Evolutionary conservation across 805 yeast species (phyloP).

Genomic region (Saturnispora galanensis): DNA sequence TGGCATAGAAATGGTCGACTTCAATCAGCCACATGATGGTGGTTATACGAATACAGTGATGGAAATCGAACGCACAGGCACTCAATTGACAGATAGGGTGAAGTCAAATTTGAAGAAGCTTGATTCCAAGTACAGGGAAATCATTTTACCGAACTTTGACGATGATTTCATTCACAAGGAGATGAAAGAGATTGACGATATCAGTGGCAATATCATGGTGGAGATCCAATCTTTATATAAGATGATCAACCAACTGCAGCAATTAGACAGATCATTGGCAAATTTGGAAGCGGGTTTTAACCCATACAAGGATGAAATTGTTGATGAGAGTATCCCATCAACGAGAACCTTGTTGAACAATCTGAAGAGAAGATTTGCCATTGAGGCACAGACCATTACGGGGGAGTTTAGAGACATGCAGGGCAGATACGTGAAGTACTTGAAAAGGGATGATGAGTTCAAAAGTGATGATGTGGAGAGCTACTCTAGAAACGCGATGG

Average conservation of each 20-base stretch:
- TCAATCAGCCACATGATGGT: not conserved
- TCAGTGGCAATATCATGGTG: conserved; percentile 66
- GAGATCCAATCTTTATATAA: conserved; percentile 72
- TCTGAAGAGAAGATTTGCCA: conserved; percentile 75
- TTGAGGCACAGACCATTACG: conserved; percentile 70
- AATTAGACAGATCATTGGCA: conserved; percentile 18
- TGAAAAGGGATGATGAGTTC: conserved; percentile 58
- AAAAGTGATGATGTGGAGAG: conserved; percentile 31
- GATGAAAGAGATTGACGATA: conserved; percentile 46
- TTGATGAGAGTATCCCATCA: conserved; percentile 3
- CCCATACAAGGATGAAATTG: conserved; percentile 1
- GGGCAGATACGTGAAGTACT: conserved; percentile 75
- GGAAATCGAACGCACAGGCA: conserved; percentile 11
- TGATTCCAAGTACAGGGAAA: conserved; percentile 64
- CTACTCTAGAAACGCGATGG: conserved; percentile 44
- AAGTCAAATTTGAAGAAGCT: conserved; percentile 47
- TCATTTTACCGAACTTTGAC: conserved; percentile 77
- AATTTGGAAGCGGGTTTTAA: not conserved
- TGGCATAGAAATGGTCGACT: conserved; percentile 8
- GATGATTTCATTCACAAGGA: conserved; percentile 71
- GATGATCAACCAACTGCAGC: conserved; percentile 54
- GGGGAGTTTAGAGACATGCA: conserved; percentile 78
- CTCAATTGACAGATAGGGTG: conserved; percentile 28
- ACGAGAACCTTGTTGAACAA: conserved; percentile 53
- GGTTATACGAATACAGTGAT: conserved; percentile 8